phyloP scores from a whole-genome alignment of 192 early-diverging fungal genomes.

The Mortierella alpina region DNA sequence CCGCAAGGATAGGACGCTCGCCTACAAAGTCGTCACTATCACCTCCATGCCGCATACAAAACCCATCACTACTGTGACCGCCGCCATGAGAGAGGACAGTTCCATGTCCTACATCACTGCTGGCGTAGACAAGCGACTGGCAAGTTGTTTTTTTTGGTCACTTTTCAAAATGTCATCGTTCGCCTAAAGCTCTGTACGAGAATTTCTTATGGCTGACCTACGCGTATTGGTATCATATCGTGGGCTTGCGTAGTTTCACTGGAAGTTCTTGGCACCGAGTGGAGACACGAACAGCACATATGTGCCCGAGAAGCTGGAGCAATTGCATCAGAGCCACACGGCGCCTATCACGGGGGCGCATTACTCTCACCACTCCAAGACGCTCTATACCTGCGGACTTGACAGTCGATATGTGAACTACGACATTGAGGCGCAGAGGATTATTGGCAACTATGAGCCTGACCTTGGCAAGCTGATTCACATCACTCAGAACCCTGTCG shows the following conservation, averaged over 20 bases:
- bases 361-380: conserved; percentile 23
- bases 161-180: not conserved
- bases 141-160: not conserved
- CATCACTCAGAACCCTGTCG: conserved; percentile 27
- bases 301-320: not conserved
- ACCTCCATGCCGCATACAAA: conserved; percentile 9
- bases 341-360: not conserved
- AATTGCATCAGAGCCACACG: conserved; percentile 5
- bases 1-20: not conserved
- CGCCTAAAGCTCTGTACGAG: not conserved
- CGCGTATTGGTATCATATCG: not conserved
- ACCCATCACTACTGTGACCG: conserved; percentile 9
- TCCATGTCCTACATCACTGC: conserved; percentile 32
- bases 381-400: conserved; percentile 17
- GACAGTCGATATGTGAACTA: conserved; percentile 20
- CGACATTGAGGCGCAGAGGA: conserved; percentile 3
- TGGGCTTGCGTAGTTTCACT: conserved; percentile 16
- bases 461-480: conserved; percentile 8
- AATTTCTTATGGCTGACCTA: not conserved
- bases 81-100: conserved; percentile 16
- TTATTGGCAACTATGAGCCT: not conserved
- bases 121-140: conserved; percentile 22
- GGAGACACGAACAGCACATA: not conserved
- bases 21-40: conserved; percentile 8
- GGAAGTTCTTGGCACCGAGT: conserved; percentile 13